Evolutionary conservation across 202 grass and related monocot genomes (phyloP), one percentile per base, ranked within the genome.

Genomic region (Alloteropsis angusta): DNA sequence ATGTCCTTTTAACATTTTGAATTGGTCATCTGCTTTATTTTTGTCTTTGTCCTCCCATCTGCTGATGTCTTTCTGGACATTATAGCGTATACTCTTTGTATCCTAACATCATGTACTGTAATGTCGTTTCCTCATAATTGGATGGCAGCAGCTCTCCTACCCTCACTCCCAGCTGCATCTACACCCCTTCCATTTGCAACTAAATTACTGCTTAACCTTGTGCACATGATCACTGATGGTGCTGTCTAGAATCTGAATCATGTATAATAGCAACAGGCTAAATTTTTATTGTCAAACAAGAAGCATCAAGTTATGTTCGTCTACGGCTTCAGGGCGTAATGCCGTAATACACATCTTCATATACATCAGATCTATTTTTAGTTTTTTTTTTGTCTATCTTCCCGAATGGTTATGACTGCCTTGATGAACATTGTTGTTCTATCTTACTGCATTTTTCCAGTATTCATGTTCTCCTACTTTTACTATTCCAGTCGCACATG

Each of bases 71-170:
- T 38, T 41, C 13, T 56, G 49, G 15, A 55, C 34, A 41, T 14
- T 17, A 23, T 37, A 38, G 12, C 23, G 32, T 65, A 22, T 22
- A 9, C 32, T 63, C 48, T 19, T 50, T 21, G 55, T 50, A 56
- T 73, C 49, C 70, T 26, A 14, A 73, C 14, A 34, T 38, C 34
- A n/a, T n/a, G n/a, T n/a, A n/a, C 11, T 54, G 38, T 22, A 44
- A 15, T 38, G 23, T 66, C 21, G 45, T 38, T 55, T 73, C 10
- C 19, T 23, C 38, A 23, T 66, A 22, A 73, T 55, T 25, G 49
- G 70, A 73, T 56, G 49, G 49, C 49, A 73, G 70, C 69, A 56
- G 48, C n/a, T 73, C 70, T 73, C 70, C 49, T 39, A 56, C 48
- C 34, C n/a, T 53, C 30, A 53, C 18, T 68, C 1, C 12, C 47